Evolutionary conservation across 768 basidiomycete genomes (phyloP), one percentile per base, ranked within the genome.

Genomic region (Suillus brevipes): DNA sequence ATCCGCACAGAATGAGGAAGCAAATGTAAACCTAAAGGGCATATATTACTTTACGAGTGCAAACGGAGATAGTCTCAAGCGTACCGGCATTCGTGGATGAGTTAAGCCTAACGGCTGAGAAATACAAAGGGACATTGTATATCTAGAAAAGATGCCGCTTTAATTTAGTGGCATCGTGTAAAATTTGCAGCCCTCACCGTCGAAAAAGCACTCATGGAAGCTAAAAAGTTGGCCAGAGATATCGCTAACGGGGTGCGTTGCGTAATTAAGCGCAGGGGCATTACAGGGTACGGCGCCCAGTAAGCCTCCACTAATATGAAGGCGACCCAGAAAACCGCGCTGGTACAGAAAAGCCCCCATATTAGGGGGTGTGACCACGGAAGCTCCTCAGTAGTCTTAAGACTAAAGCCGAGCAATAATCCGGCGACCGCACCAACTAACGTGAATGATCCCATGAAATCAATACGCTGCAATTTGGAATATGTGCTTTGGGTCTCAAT

Each of bases 111-210:
- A 95, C 95, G 23, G 92, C 89, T 65, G 90, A 87, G 73, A 95
- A 97, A 79, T 92, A 97, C 85, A 97, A 76, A 7, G 95, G 94
- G 34, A 92, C 82, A 73, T 94, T 95, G 76, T 95, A 96, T 25
- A 97, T 82, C 93, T 84, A 66, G 53, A 12, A 65, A 61, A 70
- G 45, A 67, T 28, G 28, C 50, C 49, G 45, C 61, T 57, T n/a
- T 66, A 37, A 71, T 63, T 59, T 50, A 59, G 49, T 45, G n/a
- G 28, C 23, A 37, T 25, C 6, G 20, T 7, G 36, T 53, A 37
- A 28, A 49, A 45, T 61, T 64, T 62, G 59, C 23, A 34, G 42
- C 49, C 68, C 79, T 72, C 75, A 88, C 91, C 86, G 87, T 89
- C 1, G 92, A 93, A 74, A 92, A 95, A 43, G 90, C 88, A 25